Evolutionary conservation across 1,284 basidiomycete species (phyloP).

Genomic region (Marasmius sp.): DNA sequence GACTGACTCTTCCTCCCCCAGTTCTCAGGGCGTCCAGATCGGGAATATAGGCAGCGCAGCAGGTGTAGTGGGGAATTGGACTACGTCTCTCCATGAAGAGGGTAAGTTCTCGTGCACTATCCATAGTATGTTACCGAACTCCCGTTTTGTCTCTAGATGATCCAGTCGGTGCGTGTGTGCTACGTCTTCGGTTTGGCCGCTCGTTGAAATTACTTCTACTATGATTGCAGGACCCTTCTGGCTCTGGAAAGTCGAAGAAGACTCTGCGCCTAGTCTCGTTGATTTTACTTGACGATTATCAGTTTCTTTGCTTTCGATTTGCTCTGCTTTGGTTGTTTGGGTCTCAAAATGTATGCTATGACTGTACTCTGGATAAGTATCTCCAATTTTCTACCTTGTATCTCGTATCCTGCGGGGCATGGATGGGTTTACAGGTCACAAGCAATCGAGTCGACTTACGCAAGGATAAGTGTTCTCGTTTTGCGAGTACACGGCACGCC

Average conservation of each 20-base stretch:
- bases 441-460: too few relatives aligned
- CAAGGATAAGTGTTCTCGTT: too few relatives aligned
- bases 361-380: too few relatives aligned
- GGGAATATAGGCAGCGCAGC: slow-evolving; percentile 60
- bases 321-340: too few relatives aligned
- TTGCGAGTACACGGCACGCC: too few relatives aligned
- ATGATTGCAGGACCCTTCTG: slow-evolving; percentile 67
- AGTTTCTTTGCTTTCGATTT: too few relatives aligned
- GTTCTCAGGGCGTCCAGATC: slow-evolving; percentile 64
- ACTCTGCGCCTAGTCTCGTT: slow-evolving; percentile 29
- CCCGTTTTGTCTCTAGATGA: slow-evolving; percentile 40
- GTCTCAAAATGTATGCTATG: too few relatives aligned
- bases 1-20: slow-evolving; percentile 15
- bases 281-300: slow-evolving; percentile 33
- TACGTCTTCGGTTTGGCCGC: neutral
- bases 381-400: too few relatives aligned
- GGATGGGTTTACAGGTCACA: too few relatives aligned
- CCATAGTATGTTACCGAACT: neutral
- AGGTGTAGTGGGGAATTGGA: slow-evolving; percentile 69
- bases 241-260: slow-evolving; percentile 54
- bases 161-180: slow-evolving; percentile 48
- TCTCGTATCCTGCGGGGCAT: too few relatives aligned
- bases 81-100: slow-evolving; percentile 55
- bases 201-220: neutral
- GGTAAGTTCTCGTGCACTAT: slow-evolving; percentile 34